phyloP scores from a whole-genome alignment of 139 green algal species.

The Ettlia oleoabundans region DNA sequence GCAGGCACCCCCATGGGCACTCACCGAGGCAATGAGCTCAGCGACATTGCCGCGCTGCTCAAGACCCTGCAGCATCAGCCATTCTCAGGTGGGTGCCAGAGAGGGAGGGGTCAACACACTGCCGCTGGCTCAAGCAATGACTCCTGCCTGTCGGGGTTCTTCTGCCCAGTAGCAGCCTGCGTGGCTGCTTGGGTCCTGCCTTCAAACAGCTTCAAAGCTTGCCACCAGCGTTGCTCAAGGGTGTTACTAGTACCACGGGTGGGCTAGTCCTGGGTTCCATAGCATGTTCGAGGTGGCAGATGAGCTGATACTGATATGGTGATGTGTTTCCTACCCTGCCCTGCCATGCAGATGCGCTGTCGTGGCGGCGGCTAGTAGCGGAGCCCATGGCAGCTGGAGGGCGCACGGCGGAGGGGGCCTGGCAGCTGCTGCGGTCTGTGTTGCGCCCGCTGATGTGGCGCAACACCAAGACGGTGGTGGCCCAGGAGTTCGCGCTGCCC shows the following conservation, averaged over 20 bases:
- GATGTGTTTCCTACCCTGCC: too few relatives aligned
- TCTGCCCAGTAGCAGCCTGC: too few relatives aligned
- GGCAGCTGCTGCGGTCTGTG: slow-evolving; percentile 51
- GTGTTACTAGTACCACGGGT: too few relatives aligned
- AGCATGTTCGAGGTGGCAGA: too few relatives aligned
- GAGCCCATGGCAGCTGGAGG: neutral
- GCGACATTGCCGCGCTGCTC: slow-evolving; percentile 65
- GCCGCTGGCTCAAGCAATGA: neutral
- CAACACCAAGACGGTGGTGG: slow-evolving; percentile 66
- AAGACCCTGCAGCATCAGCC: slow-evolving; percentile 59
- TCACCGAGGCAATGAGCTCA: slow-evolving; percentile 44
- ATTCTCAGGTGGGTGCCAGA: slow-evolving; percentile 31
- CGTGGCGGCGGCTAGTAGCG: slow-evolving; percentile 45
- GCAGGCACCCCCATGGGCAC: slow-evolving; percentile 28
- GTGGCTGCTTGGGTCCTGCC: too few relatives aligned
- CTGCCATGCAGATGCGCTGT: slow-evolving; percentile 7
- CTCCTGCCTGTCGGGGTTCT: too few relatives aligned
- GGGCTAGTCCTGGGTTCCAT: too few relatives aligned
- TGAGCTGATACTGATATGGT: too few relatives aligned
- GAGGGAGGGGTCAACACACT: neutral
- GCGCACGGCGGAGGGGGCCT: neutral
- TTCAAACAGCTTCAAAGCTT: too few relatives aligned
- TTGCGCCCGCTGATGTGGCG: slow-evolving; percentile 82
- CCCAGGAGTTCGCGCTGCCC: slow-evolving; percentile 66
- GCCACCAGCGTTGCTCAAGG: too few relatives aligned